These are phyloP conservation scores for Exophiala aquamarina DNA, from an alignment of 2,329 filamentous ascomycete genomes.

Conservation along the genomic window DNA sequence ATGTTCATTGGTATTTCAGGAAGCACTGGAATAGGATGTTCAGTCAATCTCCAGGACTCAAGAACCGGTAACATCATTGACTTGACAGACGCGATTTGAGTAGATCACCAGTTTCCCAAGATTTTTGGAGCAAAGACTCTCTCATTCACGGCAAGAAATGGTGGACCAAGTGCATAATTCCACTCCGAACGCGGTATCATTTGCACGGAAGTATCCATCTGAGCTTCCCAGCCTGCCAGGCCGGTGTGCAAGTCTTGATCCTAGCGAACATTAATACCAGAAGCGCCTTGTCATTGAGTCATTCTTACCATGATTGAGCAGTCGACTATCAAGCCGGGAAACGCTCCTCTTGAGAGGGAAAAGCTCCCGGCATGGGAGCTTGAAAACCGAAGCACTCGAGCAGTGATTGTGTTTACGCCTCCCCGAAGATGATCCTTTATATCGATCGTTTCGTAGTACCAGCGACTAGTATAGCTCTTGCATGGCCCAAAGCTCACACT, in stretches of 20 bases:
- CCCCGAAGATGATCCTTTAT: constrained; percentile 27
- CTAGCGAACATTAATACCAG: background rate
- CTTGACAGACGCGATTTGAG: constrained; percentile 18
- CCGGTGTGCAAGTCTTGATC: constrained; percentile 2
- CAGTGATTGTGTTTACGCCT: constrained; percentile 28
- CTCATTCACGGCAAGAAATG: constrained; percentile 29
- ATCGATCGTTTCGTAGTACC: constrained; percentile 36
- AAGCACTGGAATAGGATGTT: background rate
- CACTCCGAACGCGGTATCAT: constrained; percentile 32
- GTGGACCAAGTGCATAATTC: constrained; percentile 29
- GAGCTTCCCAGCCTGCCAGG: constrained; percentile 23
- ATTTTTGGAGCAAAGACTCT: constrained; percentile 16
- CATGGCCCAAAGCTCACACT: constrained; percentile 1
- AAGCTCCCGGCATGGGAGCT: constrained; percentile 30
- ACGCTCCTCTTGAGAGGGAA: constrained; percentile 31
- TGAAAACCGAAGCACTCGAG: constrained; percentile 33
- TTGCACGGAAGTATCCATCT: constrained; percentile 23
- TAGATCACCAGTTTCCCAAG: constrained; percentile 19
- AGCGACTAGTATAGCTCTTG: constrained; percentile 12
- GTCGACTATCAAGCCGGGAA: constrained; percentile 32
- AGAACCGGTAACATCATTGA: constrained; percentile 23
- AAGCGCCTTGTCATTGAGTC: background rate
- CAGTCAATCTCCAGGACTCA: background rate
- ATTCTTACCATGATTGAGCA: constrained; percentile 24
- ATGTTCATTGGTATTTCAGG: background rate